Evolutionary conservation across 345 rosid genomes (phyloP), one percentile per base, ranked within the genome.

Genomic region (Eucalyptus urophylla): DNA sequence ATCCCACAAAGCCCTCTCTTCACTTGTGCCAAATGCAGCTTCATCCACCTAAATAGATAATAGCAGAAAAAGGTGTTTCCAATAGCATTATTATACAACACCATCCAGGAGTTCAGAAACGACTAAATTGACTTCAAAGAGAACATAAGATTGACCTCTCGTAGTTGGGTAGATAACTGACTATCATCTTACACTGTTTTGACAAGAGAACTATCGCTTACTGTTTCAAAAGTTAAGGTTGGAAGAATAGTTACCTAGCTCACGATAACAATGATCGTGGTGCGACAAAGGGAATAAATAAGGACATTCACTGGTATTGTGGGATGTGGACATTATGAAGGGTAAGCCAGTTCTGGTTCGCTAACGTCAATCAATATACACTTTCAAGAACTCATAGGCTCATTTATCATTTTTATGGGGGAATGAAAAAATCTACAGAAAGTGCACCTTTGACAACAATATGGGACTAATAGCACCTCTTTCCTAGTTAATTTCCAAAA

Each of bases 1-100:
- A 54, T 88, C 93, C 98, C 98, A 97, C 90, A 96, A 90, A 62
- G 92, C 94, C 91, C 92, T 95, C 94, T 97, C 99, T 93, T 97
- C 95, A 22, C 88, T 88, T 49, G 96, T 96, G 93, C 95, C 97
- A 90, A 97, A 94, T 86, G 93, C 95, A 89, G 92, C 83, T 92
- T 95, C 98, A 89, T 97, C 97, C 95, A 97, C 99, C 99, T 96
- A 60, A 87, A 37, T 29, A 22, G 53, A 87, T 40, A 51, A 12
- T 25, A 11, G 49, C 50, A 87, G 60, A 62, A 67, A 62, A 58
- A 43, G 37, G 24, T 45, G 47, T 45, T 67, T 33, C 53, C 17
- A 14, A 86, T 21, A 40, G 85, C 47, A 76, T 37, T 40, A 76
- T 11, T 37, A 21, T 76, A 76, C 47, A 11, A 76, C 29, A 40